Evolutionary conservation across 2,329 filamentous ascomycete genomes (phyloP).

Genomic region (Penicillium sp.): DNA sequence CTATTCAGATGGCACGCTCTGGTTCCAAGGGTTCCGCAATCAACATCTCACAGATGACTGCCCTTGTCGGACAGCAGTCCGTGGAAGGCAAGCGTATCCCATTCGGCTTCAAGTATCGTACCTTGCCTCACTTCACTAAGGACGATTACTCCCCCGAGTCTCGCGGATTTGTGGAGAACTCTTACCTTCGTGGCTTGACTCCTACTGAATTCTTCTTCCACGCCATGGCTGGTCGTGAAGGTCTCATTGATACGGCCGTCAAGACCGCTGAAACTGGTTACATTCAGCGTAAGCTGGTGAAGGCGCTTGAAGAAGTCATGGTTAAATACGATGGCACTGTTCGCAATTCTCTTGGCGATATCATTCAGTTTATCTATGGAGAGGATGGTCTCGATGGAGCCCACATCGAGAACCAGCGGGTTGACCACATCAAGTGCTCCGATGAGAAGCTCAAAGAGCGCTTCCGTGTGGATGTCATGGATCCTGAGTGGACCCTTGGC

Average conservation of each 20-base stretch:
- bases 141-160: slow-evolving; percentile 98
- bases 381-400: slow-evolving; percentile 94
- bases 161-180: slow-evolving; percentile 97
- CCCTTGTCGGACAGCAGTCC: slow-evolving; percentile 94
- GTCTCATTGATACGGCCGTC: slow-evolving; percentile 98
- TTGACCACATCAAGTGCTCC: slow-evolving; percentile 81
- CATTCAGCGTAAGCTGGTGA: slow-evolving; percentile 96
- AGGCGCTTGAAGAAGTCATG: slow-evolving; percentile 95
- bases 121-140: slow-evolving; percentile 96
- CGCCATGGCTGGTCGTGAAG: slow-evolving; percentile 99
- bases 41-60: slow-evolving; percentile 99
- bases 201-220: slow-evolving; percentile 99
- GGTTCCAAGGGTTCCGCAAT: slow-evolving; percentile 98
- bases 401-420: slow-evolving; percentile 85
- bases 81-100: slow-evolving; percentile 98
- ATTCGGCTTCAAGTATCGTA: slow-evolving; percentile 98
- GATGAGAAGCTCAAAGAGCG: slow-evolving; percentile 72
- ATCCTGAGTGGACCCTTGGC: slow-evolving; percentile 58
- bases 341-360: slow-evolving; percentile 91
- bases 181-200: slow-evolving; percentile 90
- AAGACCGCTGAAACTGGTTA: slow-evolving; percentile 99
- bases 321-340: slow-evolving; percentile 97
- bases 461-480: slow-evolving; percentile 85
- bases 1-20: slow-evolving; percentile 90
- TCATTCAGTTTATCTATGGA: slow-evolving; percentile 95